Evolutionary conservation across 768 basidiomycete species (phyloP), one percentile per base, ranked within the genome.

Genomic region (Strobilomyces echinocephalus): DNA sequence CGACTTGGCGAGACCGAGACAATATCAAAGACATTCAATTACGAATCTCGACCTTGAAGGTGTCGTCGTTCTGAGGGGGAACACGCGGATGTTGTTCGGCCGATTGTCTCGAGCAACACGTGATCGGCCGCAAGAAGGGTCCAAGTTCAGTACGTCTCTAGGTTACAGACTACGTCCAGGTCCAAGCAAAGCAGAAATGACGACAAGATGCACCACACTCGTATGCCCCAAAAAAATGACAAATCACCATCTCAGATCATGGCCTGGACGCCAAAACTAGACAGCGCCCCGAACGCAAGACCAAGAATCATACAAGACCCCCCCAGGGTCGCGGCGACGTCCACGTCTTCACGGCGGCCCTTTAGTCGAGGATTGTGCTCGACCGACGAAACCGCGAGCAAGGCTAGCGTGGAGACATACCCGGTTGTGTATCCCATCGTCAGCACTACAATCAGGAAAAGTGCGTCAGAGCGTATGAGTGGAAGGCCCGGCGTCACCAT

Each of bases 331-430:
- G 30, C 30, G 30, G 61, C 90, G 8, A 87, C 78, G 61, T 94
- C 91, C n/a, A 92, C 87, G 64, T 93, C 88, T 54, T 88, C 85
- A 48, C 76, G 74, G 46, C 79, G 73, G 1, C 85, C 84, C 91
- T 85, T 54, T 83, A 80, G 3, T 87, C 52, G 36, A 7, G 52
- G 52, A 26, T 53, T 53, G 26, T 47, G 31, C 45, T 53, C 39
- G 31, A 53, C 69, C 3, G 89, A 91, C 2, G 91, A 81, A 8
- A 86, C 88, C 31, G 87, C 74, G 74, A 95, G 91, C 82, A 92
- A 83, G 63, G 84, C 83, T 52, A 88, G 59, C 54, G 85, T 87
- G 8, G 83, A 81, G 24, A 92, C 70, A 63, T 89, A 91, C 40
- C 91, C 92, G 59, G 88, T 91, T 8, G 87, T 79, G 43, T 82